Evolutionary conservation across 352 stramenopile genomes (phyloP), one percentile per base, ranked within the genome.

Genomic region (Globisporangium rhizosaccharum): DNA sequence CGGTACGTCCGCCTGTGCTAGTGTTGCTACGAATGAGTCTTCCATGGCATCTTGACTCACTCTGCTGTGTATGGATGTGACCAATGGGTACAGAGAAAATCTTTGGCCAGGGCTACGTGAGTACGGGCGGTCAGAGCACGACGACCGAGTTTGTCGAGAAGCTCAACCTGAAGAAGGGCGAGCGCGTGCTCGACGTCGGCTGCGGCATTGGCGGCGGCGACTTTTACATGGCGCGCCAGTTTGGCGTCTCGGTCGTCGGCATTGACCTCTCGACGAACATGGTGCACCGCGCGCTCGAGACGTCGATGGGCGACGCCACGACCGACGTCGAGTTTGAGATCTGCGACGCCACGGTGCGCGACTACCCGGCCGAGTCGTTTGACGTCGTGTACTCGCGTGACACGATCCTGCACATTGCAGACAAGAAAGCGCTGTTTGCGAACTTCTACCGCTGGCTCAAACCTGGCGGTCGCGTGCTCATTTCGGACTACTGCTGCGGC

Each of bases 151-250:
- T 88, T 51, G 76, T 89, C 6, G 62, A 81, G 48, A 87, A 81
- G 61, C 71, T 89, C n/a, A 65, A 76, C 53, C 59, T 89, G n/a
- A 62, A 85, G 50, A 61, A 65, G 36, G 75, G 76, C 10, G 77
- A 89, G 58, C 65, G 77, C n/a, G 66, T 96, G n/a, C 65, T 97
- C 11, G 89, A 97, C 59, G 88, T 97, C 10, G 89, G 89, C 28
- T 97, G 89, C 57, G 89, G 89, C 26, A 95, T 97, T 50, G 89
- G 89, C n/a, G 89, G 89, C 20, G 93, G 88, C 1, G 82, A 87
- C 36, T 86, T 94, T 56, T 97, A 96, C 67, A 88, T 97, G 65
- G 88, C 88, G 14, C 94, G 95, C 45, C 82, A 94, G 54, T 88
- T 98, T 30, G 86, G 82, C 25, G 76, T 88, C 28, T 82, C 87